Percentiles rank a stretch among this genome's conserved stretches.
These are phyloP conservation scores for Silybum marianum DNA, from an alignment of 129 eudicot species.

Conservation along the genomic window DNA sequence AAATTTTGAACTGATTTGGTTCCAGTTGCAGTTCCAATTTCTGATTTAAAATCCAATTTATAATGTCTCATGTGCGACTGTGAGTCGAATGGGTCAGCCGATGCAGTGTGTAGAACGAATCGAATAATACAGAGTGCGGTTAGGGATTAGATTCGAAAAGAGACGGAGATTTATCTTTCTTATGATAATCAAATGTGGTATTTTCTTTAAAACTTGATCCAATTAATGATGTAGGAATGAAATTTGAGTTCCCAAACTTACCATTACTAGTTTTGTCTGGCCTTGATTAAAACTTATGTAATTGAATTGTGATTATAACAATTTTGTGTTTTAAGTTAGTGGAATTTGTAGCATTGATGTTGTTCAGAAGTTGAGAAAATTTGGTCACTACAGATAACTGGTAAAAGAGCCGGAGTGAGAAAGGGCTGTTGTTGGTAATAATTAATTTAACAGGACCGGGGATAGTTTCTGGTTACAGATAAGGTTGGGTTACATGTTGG, in stretches of 20 bases:
- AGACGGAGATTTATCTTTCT: background rate
- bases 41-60: background rate
- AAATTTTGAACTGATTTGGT: conserved; percentile 15
- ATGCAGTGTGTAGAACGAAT: conserved; percentile 1
- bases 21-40: background rate
- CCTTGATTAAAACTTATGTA: conserved; percentile 8
- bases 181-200: conserved; percentile 6
- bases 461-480: background rate
- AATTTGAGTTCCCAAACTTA: conserved; percentile 1
- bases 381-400: conserved; percentile 9
- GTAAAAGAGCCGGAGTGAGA: background rate
- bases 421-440: background rate
- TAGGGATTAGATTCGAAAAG: conserved; percentile 2
- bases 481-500: background rate
- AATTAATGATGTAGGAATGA: background rate
- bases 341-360: background rate
- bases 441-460: background rate
- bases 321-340: background rate
- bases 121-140: background rate
- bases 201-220: background rate
- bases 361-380: conserved; percentile 17
- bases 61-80: background rate
- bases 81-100: conserved; percentile 10
- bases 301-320: background rate
- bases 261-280: background rate